phyloP scores from a whole-genome alignment of 768 basidiomycete species.

The Termitomyces sp. region DNA sequence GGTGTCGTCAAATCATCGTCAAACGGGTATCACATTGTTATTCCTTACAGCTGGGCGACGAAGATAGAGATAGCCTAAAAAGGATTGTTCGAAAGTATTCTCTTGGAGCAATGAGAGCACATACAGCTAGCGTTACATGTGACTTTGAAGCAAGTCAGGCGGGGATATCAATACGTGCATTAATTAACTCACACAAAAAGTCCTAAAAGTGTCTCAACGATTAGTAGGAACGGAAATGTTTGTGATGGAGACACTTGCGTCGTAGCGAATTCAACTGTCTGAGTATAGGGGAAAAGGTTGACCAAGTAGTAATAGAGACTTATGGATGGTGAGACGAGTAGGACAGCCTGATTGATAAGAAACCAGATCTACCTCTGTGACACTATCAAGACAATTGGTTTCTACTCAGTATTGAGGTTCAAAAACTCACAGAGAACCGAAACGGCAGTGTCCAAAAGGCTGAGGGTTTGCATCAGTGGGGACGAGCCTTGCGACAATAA shows the following conservation, averaged over 20 bases:
- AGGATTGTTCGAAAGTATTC: neutral
- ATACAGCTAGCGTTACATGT: constrained; percentile 13
- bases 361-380: constrained; percentile 12
- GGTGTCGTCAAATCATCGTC: neutral
- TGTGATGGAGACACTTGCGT: constrained; percentile 3
- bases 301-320: constrained; percentile 18
- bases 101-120: neutral
- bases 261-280: constrained; percentile 12
- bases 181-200: constrained; percentile 10
- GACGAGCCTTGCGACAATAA: neutral
- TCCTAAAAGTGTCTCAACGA: neutral
- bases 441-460: constrained; percentile 11
- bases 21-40: neutral
- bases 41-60: constrained; percentile 10
- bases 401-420: neutral
- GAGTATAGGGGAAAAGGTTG: constrained; percentile 15
- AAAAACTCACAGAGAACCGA: constrained; percentile 10
- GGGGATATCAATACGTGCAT: neutral
- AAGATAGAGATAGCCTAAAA: constrained; percentile 10
- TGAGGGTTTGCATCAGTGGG: neutral
- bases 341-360: neutral
- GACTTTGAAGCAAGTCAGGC: neutral
- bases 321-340: neutral
- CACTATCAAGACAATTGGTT: constrained; percentile 1
- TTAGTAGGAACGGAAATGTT: neutral